Evolutionary conservation across 1,284 basidiomycete genomes (phyloP).

Genomic region (Retiboletus fuscus): DNA sequence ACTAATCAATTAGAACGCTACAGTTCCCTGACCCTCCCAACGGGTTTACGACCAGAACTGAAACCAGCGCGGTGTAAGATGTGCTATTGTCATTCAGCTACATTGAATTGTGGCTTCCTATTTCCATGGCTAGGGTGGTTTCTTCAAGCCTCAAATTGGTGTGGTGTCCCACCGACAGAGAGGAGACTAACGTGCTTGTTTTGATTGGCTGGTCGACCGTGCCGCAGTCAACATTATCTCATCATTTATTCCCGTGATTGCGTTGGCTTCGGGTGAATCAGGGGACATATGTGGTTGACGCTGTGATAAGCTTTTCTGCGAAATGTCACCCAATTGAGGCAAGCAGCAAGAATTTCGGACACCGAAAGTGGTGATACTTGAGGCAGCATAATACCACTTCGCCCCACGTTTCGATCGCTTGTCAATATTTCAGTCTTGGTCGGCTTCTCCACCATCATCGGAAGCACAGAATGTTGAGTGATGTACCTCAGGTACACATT

Average conservation of each 20-base stretch:
- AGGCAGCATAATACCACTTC: not conserved
- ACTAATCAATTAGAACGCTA: not conserved
- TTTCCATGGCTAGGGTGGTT: not conserved
- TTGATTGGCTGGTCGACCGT: not conserved
- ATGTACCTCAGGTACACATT: not conserved
- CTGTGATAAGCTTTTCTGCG: not conserved
- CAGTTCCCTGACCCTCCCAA: not conserved
- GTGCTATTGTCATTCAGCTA: not conserved
- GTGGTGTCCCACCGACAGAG: not conserved
- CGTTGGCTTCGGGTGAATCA: not conserved
- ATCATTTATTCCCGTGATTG: not conserved
- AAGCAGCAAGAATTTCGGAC: not conserved
- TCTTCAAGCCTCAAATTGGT: not conserved
- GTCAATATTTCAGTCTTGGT: not conserved
- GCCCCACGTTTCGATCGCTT: not conserved
- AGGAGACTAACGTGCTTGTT: not conserved
- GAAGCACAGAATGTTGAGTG: not conserved
- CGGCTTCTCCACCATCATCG: not conserved
- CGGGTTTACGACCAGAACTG: not conserved
- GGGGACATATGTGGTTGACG: not conserved
- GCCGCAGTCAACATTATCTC: not conserved
- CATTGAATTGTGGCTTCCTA: not conserved
- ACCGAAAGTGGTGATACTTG: not conserved
- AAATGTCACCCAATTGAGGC: slow-evolving; percentile 7
- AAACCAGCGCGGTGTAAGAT: not conserved